Conservation (phyloP, 257 asterid species). For the Solanum tarapatanum region DNA sequence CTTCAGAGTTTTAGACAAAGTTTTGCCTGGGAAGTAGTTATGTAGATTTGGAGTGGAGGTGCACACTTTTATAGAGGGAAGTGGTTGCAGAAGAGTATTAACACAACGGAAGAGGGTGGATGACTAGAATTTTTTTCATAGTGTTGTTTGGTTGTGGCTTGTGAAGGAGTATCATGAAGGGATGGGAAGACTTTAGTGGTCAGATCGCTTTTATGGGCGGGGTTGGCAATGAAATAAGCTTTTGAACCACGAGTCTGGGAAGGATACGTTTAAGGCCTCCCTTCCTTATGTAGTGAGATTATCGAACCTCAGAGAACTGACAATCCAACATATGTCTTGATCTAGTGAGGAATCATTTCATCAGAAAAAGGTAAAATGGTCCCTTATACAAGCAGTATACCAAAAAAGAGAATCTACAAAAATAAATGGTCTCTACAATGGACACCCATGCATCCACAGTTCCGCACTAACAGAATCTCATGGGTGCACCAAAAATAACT, state of each 20-base stretch:
- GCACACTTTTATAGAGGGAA: not conserved
- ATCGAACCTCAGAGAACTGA: not conserved
- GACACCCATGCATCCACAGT: not conserved
- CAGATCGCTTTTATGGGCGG: not conserved
- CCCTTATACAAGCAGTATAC: not conserved
- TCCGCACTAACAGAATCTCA: not conserved
- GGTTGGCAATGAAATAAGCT: not conserved
- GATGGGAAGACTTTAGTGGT: not conserved
- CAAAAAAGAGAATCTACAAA: not conserved
- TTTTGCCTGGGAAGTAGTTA: not conserved
- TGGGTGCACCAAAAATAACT: not conserved
- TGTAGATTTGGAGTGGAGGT: not conserved
- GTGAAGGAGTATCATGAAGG: not conserved
- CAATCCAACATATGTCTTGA: not conserved
- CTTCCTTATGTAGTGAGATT: not conserved
- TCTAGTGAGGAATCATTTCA: not conserved
- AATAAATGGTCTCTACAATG: not conserved
- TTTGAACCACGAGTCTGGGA: not conserved
- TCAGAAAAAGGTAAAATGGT: not conserved
- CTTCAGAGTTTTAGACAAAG: not conserved
- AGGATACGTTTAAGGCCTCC: not conserved
- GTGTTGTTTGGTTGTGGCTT: not conserved
- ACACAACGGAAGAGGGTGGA: not conserved
- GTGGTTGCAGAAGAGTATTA: not conserved
- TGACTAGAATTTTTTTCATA: not conserved